Evolutionary conservation across 805 yeast genomes (phyloP).

Genomic region (Starmerella ratchasimensis): DNA sequence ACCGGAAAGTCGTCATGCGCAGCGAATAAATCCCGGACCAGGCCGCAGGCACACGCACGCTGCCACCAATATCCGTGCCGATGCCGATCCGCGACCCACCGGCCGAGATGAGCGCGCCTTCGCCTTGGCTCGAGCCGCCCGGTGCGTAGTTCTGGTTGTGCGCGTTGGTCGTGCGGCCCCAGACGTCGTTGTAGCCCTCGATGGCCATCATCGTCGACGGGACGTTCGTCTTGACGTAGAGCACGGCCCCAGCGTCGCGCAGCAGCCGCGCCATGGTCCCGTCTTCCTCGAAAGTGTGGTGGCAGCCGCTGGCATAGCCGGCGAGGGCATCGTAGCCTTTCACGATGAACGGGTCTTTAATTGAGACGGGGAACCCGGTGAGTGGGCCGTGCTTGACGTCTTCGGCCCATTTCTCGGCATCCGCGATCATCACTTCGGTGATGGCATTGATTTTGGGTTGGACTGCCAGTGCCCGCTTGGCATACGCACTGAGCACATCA

Average conservation of each 20-base stretch:
- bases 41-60: constrained; percentile 42
- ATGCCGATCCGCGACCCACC: constrained; percentile 40
- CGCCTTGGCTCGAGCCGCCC: constrained; percentile 46
- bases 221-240: constrained; percentile 42
- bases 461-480: constrained; percentile 48
- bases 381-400: constrained; percentile 38
- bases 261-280: constrained; percentile 32
- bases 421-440: constrained; percentile 49
- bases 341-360: constrained; percentile 43
- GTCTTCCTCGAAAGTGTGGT: constrained; percentile 31
- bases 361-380: constrained; percentile 51
- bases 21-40: constrained; percentile 39
- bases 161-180: constrained; percentile 40
- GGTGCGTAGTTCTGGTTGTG: constrained; percentile 33
- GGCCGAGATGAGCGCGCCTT: constrained; percentile 34
- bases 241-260: constrained; percentile 41
- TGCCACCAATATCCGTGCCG: constrained; percentile 46
- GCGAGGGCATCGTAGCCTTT: constrained; percentile 40
- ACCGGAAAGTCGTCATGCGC: constrained; percentile 37
- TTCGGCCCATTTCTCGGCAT: constrained; percentile 51
- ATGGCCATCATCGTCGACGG: constrained; percentile 45
- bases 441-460: constrained; percentile 45
- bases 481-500: constrained; percentile 46
- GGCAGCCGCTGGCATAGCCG: constrained; percentile 34
- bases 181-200: constrained; percentile 41